A percentile compares a stretch with the other conserved stretches of the same genome.
Conservation (phyloP, 2,329 filamentous ascomycete species). For the Rhynchosporium agropyri region DNA sequence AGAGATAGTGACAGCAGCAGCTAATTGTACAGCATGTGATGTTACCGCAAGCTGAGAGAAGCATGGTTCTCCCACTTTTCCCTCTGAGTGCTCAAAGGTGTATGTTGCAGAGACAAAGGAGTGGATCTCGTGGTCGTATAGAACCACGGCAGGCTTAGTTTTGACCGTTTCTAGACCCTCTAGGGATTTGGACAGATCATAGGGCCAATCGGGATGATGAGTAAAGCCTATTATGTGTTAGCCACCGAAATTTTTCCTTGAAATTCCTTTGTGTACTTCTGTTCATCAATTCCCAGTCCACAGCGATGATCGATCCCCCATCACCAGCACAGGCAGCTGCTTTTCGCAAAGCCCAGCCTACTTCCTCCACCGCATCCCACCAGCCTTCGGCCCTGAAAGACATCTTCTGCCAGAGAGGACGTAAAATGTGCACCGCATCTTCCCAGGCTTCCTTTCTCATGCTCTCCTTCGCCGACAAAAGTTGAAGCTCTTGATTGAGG, state of each 20-base stretch:
- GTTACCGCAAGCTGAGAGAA: constrained; percentile 59
- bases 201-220: constrained; percentile 59
- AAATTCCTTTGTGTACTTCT: constrained; percentile 50
- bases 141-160: constrained; percentile 52
- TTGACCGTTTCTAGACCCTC: constrained; percentile 50
- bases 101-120: constrained; percentile 60
- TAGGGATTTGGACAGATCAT: constrained; percentile 61
- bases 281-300: constrained; percentile 68
- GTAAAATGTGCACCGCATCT: constrained; percentile 55
- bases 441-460: constrained; percentile 55
- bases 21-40: constrained; percentile 57
- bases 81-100: constrained; percentile 59
- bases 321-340: constrained; percentile 57
- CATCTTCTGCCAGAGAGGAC: constrained; percentile 59
- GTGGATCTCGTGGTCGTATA: constrained; percentile 55
- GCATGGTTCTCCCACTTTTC: constrained; percentile 62
- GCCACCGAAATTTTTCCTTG: constrained; percentile 10
- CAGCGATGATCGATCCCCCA: constrained; percentile 58
- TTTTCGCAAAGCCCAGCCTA: constrained; percentile 62
- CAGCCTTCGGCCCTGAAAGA: constrained; percentile 62
- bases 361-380: constrained; percentile 60
- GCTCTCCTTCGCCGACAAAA: constrained; percentile 61
- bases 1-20: constrained; percentile 55
- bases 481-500: constrained; percentile 54
- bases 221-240: constrained; percentile 52